Conservation (phyloP, 2,329 filamentous ascomycete species). For the Ophiocordyceps camponoti-floridani region DNA sequence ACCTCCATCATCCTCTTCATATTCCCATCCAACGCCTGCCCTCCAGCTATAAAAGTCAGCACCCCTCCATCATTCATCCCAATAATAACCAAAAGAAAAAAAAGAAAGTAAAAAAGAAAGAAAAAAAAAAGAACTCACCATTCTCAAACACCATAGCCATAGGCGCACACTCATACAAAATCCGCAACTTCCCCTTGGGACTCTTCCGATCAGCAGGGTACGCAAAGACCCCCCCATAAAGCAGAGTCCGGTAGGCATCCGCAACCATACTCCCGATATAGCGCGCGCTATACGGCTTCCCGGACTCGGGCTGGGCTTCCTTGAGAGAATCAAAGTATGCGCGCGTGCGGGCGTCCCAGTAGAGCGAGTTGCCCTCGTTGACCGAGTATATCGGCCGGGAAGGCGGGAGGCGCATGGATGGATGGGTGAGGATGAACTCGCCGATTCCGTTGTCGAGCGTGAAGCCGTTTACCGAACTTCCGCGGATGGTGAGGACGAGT, state of each 20-base stretch:
- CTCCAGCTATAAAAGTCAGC: conserved; percentile 48
- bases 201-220: conserved; percentile 98
- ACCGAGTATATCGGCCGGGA: conserved; percentile 83
- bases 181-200: conserved; percentile 92
- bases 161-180: conserved; percentile 93
- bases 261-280: conserved; percentile 99
- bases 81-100: neutral
- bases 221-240: conserved; percentile 94
- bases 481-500: conserved; percentile 93
- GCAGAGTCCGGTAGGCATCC: conserved; percentile 84
- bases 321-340: conserved; percentile 84
- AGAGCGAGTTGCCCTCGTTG: conserved; percentile 95
- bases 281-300: conserved; percentile 79
- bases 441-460: conserved; percentile 91
- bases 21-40: conserved; percentile 76
- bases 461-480: conserved; percentile 86
- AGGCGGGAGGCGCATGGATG: conserved; percentile 75
- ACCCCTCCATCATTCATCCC: no score
- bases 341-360: conserved; percentile 83
- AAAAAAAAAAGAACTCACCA: conserved; percentile 35
- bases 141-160: conserved; percentile 99
- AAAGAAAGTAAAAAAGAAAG: no score
- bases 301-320: conserved; percentile 46
- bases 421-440: conserved; percentile 97
- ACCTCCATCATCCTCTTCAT: conserved; percentile 86